Evolutionary conservation across 768 basidiomycete genomes (phyloP), one percentile per base, ranked within the genome.

Genomic region (Roridomyces roridus): DNA sequence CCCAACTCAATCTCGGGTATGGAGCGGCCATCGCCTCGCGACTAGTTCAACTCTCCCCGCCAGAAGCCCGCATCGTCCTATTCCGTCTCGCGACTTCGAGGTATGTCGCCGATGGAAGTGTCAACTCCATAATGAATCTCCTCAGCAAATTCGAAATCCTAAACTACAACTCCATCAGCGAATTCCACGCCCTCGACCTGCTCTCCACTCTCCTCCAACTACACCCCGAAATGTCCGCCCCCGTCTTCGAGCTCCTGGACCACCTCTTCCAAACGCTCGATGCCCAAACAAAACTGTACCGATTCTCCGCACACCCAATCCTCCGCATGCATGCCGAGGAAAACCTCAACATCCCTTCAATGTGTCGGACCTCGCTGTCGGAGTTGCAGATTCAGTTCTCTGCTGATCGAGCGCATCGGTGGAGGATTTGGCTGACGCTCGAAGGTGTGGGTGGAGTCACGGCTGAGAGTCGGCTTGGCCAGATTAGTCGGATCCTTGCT

Each of bases 371-470:
- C 9, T 43, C 51, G 0, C 35, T 52, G 0, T 20, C 51, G 1
- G 35, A 45, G 35, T 12, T 52, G n/a, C 51, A 52, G 18, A 17
- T 35, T 4, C 17, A 42, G 20, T 51, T 51, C 21, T 42, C 49
- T 1, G 7, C 23, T 8, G 49, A 51, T 11, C 36, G 25, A 12
- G 43, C 35, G 49, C 21, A 52, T 45, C 51, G 51, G 0, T 52
- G 51, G 51, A 52, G 26, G 11, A 52, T 15, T 23, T 52, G 51
- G 51, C 40, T 28, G 25, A 23, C 37, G n/a, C 35, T 52, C 17
- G 42, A 52, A 21, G 24, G 35, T 6, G 34, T 43, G 4, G 51
- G 42, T 10, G 34, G 10, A 2, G 18, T 24, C 21, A 12, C 51
- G 3, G 12, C 43, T 1, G 43, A 43, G 51, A 35, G n/a, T n/a